Base-by-base conservation (phyloP, 306 rosid species). In the Pterocarpus macrocarpus region DNA sequence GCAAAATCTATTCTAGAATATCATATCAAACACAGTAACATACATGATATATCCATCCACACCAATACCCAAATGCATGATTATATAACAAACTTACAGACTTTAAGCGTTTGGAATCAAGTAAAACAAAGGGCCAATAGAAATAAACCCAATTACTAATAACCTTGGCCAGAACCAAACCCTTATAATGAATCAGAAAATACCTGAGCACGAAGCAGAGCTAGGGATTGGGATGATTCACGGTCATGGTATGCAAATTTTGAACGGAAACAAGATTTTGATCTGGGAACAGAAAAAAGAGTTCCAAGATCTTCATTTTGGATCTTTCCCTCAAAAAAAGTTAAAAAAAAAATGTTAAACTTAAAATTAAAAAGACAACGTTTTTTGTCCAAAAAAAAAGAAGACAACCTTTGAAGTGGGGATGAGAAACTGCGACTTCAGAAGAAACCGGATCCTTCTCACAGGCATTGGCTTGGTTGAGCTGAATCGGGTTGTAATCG, bases 261-360 rank as follows among this genome's bases (percentile, higher is more conserved):
- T 72, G 58, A 80, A 71, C 17, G 35, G 13, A 39, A 52, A 63
- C 73, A 39, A 52, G 38, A 53, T 65, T 77, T 77, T 65, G 55
- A 77, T 13, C 56, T 50, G 65, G 53, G 17, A 39, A 52, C 55
- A 8, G 52, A 17, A 33, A 35, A 36, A 13, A 77, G 33, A 13
- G 33, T 13, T 52, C 56, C 66, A 64, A 35, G 49, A 17, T 64
- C 17, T 64, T 76, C 41, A 9, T 75, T 34, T 68, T 22, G 10
- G 30, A 5, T 32, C 43, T 8, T 14, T 61, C 3, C 1, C 34
- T 28, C 10, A 8, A 17, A 22, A 57, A 57, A 56, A 56, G 28
- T 22, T 0, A 22, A 28, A 8, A 2, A 15, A 43, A 59, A 44
- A 39, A 6, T 39, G 7, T 39, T 6, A 39, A 58, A 22, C 10